These are phyloP conservation scores for Aspergillus cavernicola DNA, from an alignment of 495 filamentous ascomycete genomes.

Conservation along the genomic window DNA sequence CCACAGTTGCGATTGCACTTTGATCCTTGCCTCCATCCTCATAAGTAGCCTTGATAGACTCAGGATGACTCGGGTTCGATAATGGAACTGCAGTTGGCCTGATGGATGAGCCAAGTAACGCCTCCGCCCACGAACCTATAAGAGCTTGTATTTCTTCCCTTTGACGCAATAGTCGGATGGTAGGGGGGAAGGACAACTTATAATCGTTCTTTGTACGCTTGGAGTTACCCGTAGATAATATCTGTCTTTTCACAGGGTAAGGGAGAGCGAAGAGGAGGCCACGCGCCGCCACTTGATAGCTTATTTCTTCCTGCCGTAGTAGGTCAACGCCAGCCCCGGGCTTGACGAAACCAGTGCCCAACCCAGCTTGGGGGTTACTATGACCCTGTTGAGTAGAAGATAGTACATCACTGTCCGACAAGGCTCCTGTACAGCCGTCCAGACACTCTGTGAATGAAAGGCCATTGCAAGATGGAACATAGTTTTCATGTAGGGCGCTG, in stretches of 20 bases:
- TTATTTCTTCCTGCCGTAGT: slow-evolving; percentile 85
- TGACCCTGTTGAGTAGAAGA: slow-evolving; percentile 37
- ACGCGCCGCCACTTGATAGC: slow-evolving; percentile 81
- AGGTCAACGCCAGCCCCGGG: slow-evolving; percentile 58
- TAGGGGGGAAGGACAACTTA: slow-evolving; percentile 86
- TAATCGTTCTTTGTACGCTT: slow-evolving; percentile 50
- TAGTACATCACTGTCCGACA: slow-evolving; percentile 86
- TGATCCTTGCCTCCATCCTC: slow-evolving; percentile 15
- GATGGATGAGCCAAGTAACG: slow-evolving; percentile 26
- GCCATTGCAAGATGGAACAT: slow-evolving; percentile 73
- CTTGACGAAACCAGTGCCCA: slow-evolving; percentile 40
- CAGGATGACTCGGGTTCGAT: slow-evolving; percentile 13
- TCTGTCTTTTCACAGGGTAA: slow-evolving; percentile 69
- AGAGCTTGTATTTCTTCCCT: slow-evolving; percentile 73
- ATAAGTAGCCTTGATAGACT: background rate
- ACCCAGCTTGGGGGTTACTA: slow-evolving; percentile 24
- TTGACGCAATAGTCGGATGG: slow-evolving; percentile 69
- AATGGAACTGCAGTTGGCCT: slow-evolving; percentile 21
- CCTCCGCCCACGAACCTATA: slow-evolving; percentile 61
- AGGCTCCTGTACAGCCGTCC: slow-evolving; percentile 72
- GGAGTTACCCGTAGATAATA: slow-evolving; percentile 27
- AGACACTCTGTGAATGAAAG: slow-evolving; percentile 56
- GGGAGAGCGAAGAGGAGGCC: slow-evolving; percentile 82
- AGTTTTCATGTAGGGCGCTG: slow-evolving; percentile 93
- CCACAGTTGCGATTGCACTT: slow-evolving; percentile 41